These are phyloP conservation scores for Ilyonectria robusta DNA, from an alignment of 2,329 filamentous ascomycete genomes.

Conservation along the genomic window DNA sequence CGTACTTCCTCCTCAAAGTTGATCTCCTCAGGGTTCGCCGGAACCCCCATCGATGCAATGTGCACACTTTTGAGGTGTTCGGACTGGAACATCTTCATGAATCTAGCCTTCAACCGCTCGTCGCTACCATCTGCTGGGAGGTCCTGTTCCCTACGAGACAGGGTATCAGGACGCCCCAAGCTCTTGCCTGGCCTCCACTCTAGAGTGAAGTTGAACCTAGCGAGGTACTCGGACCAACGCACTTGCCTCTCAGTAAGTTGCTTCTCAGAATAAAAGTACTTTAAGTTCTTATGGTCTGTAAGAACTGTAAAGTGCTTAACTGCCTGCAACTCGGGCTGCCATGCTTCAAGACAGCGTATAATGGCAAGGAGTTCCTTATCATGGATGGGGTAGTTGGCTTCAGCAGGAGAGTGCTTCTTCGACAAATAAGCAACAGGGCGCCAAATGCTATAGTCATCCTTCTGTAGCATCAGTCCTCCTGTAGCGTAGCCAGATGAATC, in stretches of 20 bases:
- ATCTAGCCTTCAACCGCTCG: too few relatives aligned
- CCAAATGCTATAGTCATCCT: not conserved
- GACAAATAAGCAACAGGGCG: not conserved
- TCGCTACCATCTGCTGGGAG: too few relatives aligned
- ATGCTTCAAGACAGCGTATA: not conserved
- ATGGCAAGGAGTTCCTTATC: slow-evolving; percentile 1
- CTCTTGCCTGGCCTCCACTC: not conserved
- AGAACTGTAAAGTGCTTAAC: not conserved
- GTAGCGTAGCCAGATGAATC: too few relatives aligned
- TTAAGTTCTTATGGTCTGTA: not conserved
- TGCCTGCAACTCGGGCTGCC: not conserved
- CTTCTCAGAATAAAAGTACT: not conserved
- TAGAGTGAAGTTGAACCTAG: not conserved
- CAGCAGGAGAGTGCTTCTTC: not conserved
- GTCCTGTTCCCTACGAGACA: not conserved
- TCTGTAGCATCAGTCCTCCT: too few relatives aligned
- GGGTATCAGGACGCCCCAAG: not conserved
- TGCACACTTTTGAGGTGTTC: too few relatives aligned
- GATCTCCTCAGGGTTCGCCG: too few relatives aligned
- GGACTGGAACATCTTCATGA: too few relatives aligned
- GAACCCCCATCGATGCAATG: too few relatives aligned
- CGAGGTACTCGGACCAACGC: not conserved
- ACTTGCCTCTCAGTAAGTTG: not conserved
- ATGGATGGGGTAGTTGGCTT: not conserved
- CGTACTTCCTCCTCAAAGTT: too few relatives aligned